Percentiles rank a stretch among this genome's conserved stretches.
These are phyloP conservation scores for Hydrangea macrophylla DNA, from an alignment of 148 eudicot species.

Conservation along the genomic window DNA sequence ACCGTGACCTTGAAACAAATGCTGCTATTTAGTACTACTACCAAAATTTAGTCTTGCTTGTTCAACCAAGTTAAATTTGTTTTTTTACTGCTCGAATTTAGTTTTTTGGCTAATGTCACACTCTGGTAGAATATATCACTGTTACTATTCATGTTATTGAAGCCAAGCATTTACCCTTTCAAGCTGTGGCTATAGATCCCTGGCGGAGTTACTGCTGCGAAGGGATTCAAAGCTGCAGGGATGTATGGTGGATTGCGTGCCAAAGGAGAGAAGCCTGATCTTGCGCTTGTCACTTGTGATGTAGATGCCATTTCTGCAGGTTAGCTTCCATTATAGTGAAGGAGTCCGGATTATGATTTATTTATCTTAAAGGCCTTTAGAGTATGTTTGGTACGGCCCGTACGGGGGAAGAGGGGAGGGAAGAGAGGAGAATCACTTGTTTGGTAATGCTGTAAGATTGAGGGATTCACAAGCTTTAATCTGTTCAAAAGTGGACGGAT, in stretches of 20 bases:
- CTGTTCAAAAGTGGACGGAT: not conserved
- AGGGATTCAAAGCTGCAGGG: slow-evolving; percentile 94
- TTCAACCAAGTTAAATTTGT: not conserved
- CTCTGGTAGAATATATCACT: not conserved
- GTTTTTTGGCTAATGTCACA: not conserved
- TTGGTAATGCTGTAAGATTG: no score
- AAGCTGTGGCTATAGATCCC: slow-evolving; percentile 41
- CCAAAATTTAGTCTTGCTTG: not conserved
- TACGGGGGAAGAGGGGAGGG: no score
- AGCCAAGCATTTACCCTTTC: not conserved
- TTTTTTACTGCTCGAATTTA: not conserved
- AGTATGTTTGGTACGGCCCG: no score
- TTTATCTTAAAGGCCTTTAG: not conserved
- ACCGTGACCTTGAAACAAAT: no score
- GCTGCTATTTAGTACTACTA: no score
- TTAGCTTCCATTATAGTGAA: slow-evolving; percentile 14
- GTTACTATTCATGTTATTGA: not conserved
- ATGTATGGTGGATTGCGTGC: slow-evolving; percentile 91
- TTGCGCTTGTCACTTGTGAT: slow-evolving; percentile 88
- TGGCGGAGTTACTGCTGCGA: slow-evolving; percentile 93
- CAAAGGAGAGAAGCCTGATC: slow-evolving; percentile 91
- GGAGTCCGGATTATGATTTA: not conserved
- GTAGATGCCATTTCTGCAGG: slow-evolving; percentile 95
- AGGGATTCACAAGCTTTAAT: no score
- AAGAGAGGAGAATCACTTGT: no score